A percentile compares a stretch with the other conserved stretches of the same genome.
These are phyloP conservation scores for Colletotrichum abscissum DNA, from an alignment of 2,329 filamentous ascomycete genomes.

Conservation along the genomic window DNA sequence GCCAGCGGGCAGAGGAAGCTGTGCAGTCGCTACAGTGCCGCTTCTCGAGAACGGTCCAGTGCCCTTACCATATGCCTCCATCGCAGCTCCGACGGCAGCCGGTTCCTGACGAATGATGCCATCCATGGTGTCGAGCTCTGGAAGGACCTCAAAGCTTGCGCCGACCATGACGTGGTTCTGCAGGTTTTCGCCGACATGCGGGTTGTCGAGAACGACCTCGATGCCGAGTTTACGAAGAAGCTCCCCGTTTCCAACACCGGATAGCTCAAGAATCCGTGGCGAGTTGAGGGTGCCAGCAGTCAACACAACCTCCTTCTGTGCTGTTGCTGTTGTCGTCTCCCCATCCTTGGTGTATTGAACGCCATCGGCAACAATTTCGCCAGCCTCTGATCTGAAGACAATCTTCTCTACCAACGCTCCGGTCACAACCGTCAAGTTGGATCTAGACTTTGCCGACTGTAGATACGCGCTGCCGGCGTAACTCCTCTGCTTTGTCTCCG, in stretches of 20 bases:
- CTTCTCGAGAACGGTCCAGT: conserved; percentile 39
- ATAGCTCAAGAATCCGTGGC: conserved; percentile 56
- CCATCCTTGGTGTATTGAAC: conserved; percentile 36
- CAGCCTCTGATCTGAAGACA: conserved; percentile 36
- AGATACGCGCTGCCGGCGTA: conserved; percentile 41
- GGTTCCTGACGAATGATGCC: conserved; percentile 37
- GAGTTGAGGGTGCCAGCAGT: conserved; percentile 54
- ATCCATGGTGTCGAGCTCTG: conserved; percentile 39
- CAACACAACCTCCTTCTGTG: conserved; percentile 54
- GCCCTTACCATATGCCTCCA: conserved; percentile 38
- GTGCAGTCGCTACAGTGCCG: conserved; percentile 37
- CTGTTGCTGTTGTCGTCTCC: conserved; percentile 37
- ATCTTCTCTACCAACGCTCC: conserved; percentile 39
- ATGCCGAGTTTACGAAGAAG: conserved; percentile 47
- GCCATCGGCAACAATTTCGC: conserved; percentile 36
- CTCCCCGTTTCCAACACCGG: conserved; percentile 50
- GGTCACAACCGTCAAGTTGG: conserved; percentile 42
- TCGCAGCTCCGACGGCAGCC: conserved; percentile 35
- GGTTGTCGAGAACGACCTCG: conserved; percentile 45
- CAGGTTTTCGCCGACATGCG: conserved; percentile 52
- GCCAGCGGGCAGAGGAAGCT: conserved; percentile 38
- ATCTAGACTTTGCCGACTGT: conserved; percentile 33
- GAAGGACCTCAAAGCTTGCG: conserved; percentile 40
- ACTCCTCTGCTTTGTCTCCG: conserved; percentile 40
- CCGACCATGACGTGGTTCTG: conserved; percentile 46